These are phyloP conservation scores for Botrytis medusae DNA, from an alignment of 2,329 filamentous ascomycete species.

Conservation along the genomic window DNA sequence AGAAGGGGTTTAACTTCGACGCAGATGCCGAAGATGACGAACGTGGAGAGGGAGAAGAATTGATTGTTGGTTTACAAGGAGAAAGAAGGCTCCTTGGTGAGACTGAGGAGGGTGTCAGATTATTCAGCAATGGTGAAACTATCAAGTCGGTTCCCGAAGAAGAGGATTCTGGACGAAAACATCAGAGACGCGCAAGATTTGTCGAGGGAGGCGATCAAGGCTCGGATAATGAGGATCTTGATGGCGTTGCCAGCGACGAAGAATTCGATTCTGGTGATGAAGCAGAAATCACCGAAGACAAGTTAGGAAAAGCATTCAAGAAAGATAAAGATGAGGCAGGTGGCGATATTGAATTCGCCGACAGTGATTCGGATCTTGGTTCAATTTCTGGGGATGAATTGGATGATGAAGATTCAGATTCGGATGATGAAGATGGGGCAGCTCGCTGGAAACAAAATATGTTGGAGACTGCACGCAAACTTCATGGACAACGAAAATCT, in stretches of 20 bases:
- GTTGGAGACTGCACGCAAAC: conserved; percentile 66
- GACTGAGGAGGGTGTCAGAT: conserved; percentile 75
- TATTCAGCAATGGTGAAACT: conserved; percentile 77
- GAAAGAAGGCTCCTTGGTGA: conserved; percentile 81
- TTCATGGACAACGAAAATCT: conserved; percentile 68
- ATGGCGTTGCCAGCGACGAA: conserved; percentile 43
- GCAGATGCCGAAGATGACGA: conserved; percentile 64
- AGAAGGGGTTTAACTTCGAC: conserved; percentile 74
- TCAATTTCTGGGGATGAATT: conserved; percentile 67
- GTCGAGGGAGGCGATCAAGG: conserved; percentile 57
- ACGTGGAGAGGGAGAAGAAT: conserved; percentile 89
- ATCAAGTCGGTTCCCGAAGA: conserved; percentile 60
- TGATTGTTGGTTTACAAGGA: conserved; percentile 85
- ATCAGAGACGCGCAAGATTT: conserved; percentile 56
- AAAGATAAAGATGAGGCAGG: conserved; percentile 48
- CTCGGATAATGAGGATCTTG: conserved; percentile 57
- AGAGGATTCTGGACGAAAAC: conserved; percentile 62
- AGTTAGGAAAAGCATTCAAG: conserved; percentile 61
- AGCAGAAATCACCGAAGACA: conserved; percentile 58
- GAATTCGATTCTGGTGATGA: conserved; percentile 51
- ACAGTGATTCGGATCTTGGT: conserved; percentile 94
- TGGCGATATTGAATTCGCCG: conserved; percentile 84
- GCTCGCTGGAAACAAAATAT: conserved; percentile 89
- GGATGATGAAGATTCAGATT: conserved; percentile 51
- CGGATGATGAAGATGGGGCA: conserved; percentile 51